Evolutionary conservation across 2,329 filamentous ascomycete species (phyloP), one percentile per base, ranked within the genome.

Genomic region (Hypoxylon sp.): DNA sequence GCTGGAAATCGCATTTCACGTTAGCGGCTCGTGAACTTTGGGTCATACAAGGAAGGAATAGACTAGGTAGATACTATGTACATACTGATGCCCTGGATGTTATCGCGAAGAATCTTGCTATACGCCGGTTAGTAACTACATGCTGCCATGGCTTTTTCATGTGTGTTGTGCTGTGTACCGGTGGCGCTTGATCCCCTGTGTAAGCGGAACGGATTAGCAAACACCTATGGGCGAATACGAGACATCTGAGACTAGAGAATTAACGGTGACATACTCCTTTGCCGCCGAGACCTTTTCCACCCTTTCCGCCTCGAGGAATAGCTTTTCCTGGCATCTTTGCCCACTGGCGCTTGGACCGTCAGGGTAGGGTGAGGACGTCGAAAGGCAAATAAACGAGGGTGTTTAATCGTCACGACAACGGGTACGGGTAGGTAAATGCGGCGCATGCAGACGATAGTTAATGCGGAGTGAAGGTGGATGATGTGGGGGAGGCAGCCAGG

Each of bases 1-100:
- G 86, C 86, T 87, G 60, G 41, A 60, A 41, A 25, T 5, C 25
- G 53, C n/a, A 32, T 73, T 61, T 48, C 3, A 65, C 21, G 59
- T 74, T 69, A 76, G 71, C 45, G 21, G 50, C 43, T 21, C n/a
- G 32, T 43, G 23, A 49, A 49, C 50, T 28, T 34, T 58, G 48
- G 34, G 38, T 50, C 25, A 30, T 14, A 28, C 14, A 36, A 7
- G 6, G 6, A 30, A 9, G 28, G 6, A 30, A 30, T 30, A 1
- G 9, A 30, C 28, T 30, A 30, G n/a, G n/a, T n/a, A n/a, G n/a
- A n/a, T n/a, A n/a, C n/a, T 25, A 36, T 28, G 14, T 45, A 76
- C 76, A 71, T 71, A 78, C 76, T 78, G 49, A 78, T 72, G 3
- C 77, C 77, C 11, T 67, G 65, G 46, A 78, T 77, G 30, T 77